Evolutionary conservation across 768 basidiomycete species (phyloP).

Genomic region (Tulasnella calospora): DNA sequence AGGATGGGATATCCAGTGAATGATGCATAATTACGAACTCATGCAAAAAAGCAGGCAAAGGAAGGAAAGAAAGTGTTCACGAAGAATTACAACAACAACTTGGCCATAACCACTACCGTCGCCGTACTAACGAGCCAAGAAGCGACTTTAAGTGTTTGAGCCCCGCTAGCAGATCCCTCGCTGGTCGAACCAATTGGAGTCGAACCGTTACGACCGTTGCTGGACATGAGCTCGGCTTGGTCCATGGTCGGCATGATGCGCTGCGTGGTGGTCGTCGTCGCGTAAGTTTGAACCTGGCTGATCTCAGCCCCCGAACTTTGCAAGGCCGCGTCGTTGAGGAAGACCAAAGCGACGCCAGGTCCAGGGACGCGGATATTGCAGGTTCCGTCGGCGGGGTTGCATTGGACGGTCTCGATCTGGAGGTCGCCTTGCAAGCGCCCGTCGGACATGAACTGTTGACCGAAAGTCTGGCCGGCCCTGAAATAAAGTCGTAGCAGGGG

Average conservation of each 20-base stretch:
- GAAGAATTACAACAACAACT: not conserved
- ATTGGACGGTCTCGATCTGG: conserved; percentile 19
- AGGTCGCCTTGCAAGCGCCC: conserved; percentile 17
- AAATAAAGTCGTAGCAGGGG: not conserved
- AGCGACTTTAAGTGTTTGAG: not conserved
- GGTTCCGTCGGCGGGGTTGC: not conserved
- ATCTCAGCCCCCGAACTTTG: not conserved
- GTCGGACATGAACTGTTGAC: conserved; percentile 25
- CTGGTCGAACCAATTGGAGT: not conserved
- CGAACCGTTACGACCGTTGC: not conserved
- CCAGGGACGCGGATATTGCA: conserved; percentile 17
- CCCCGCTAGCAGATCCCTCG: not conserved
- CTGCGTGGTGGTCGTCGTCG: conserved; percentile 1
- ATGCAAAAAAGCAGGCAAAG: not conserved
- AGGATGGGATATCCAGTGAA: not conserved
- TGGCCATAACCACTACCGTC: not conserved
- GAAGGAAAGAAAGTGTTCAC: not conserved
- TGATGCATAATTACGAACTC: not conserved
- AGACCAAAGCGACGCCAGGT: conserved; percentile 25
- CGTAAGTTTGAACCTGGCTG: not conserved
- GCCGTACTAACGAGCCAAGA: not conserved
- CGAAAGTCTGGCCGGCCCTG: conserved; percentile 27
- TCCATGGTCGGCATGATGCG: not conserved
- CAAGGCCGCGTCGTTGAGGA: conserved; percentile 17
- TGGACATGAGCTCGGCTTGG: not conserved